phyloP scores from a whole-genome alignment of 768 basidiomycete genomes.

The Coprinopsis sp. region DNA sequence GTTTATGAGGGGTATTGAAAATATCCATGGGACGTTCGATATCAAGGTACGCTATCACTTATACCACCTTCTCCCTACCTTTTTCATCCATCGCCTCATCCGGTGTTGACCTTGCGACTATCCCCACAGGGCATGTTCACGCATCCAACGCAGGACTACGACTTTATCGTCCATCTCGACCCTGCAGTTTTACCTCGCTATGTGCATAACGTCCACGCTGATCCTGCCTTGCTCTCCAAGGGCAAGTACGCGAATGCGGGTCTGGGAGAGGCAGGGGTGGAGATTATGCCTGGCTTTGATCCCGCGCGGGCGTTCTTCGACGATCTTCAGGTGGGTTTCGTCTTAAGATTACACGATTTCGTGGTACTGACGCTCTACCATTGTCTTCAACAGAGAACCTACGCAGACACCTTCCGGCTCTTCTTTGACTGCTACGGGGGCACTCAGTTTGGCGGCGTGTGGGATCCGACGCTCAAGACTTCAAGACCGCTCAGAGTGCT shows the following conservation, averaged over 20 bases:
- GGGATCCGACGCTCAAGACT: constrained; percentile 70
- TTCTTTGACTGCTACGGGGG: constrained; percentile 87
- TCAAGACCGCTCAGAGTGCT: constrained; percentile 74
- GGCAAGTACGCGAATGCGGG: constrained; percentile 45
- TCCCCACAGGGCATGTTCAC: constrained; percentile 67
- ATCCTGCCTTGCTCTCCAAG: constrained; percentile 41
- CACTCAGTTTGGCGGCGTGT: constrained; percentile 72
- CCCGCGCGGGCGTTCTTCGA: constrained; percentile 62
- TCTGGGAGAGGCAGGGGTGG: constrained; percentile 21
- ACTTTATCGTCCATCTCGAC: constrained; percentile 77
- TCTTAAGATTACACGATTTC: too few relatives aligned
- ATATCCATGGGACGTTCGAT: constrained; percentile 43
- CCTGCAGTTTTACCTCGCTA: constrained; percentile 63
- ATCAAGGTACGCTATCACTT: constrained; percentile 68
- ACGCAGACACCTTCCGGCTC: constrained; percentile 71
- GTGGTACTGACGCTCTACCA: constrained; percentile 1
- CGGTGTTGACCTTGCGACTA: neutral
- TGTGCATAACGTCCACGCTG: constrained; percentile 59
- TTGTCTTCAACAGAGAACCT: constrained; percentile 49
- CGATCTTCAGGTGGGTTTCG: constrained; percentile 64
- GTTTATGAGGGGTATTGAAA: constrained; percentile 49
- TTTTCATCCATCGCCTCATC: neutral
- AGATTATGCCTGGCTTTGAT: constrained; percentile 69
- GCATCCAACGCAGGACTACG: constrained; percentile 81
- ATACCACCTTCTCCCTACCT: neutral